These are phyloP conservation scores for Macaranga tanarius DNA, from an alignment of 441 rosid species.

Conservation along the genomic window DNA sequence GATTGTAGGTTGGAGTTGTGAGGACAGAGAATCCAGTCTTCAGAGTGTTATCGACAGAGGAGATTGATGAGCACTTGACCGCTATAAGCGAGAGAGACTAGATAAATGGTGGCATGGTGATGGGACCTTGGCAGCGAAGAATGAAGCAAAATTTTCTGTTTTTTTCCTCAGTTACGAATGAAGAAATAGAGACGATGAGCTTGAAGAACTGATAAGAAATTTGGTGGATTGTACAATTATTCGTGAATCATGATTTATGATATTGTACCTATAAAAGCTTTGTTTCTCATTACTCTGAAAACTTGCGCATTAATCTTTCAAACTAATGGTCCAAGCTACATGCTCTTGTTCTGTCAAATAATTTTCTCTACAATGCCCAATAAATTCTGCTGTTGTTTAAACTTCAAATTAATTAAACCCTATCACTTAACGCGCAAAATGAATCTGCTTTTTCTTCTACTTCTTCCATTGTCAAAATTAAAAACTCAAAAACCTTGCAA, in stretches of 20 bases:
- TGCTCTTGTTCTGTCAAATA: no score
- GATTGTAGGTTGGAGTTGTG: slow-evolving; percentile 88
- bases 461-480: no score
- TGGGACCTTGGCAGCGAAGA: not conserved
- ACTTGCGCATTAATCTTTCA: not conserved
- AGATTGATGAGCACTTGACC: slow-evolving; percentile 86
- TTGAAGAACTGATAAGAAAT: not conserved
- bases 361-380: no score
- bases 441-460: no score
- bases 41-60: slow-evolving; percentile 70
- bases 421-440: no score
- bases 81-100: slow-evolving; percentile 87
- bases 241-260: not conserved
- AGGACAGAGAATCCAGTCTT: slow-evolving; percentile 64
- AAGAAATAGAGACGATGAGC: not conserved
- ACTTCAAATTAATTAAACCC: no score
- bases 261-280: not conserved
- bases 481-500: no score
- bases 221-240: not conserved
- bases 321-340: no score
- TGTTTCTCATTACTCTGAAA: not conserved
- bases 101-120: not conserved
- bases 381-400: no score
- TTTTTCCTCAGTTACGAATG: not conserved
- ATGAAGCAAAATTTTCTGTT: not conserved